Evolutionary conservation across 306 rosid genomes (phyloP).

Genomic region (Ormosia semicastrata): DNA sequence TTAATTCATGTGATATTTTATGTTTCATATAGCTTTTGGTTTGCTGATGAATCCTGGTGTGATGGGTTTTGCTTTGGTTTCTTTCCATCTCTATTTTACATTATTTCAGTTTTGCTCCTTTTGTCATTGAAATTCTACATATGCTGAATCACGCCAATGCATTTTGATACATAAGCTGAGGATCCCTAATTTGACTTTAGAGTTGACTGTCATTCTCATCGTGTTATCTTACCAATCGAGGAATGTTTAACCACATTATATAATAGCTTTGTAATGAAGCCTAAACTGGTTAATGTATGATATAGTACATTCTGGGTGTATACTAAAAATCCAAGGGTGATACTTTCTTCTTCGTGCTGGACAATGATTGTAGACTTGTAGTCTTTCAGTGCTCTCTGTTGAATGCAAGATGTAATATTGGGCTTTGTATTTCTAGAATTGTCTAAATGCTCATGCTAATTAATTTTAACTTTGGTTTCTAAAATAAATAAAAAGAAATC

Average conservation of each 20-base stretch:
- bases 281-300: neutral
- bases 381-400: constrained; percentile 14
- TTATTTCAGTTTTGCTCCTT: constrained; percentile 13
- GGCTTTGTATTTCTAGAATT: neutral
- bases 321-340: neutral
- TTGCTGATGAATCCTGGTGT: constrained; percentile 17
- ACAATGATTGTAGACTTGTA: constrained; percentile 5
- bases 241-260: constrained; percentile 31
- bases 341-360: constrained; percentile 16
- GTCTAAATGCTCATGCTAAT: neutral
- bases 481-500: neutral
- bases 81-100: constrained; percentile 8
- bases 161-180: constrained; percentile 23
- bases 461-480: neutral
- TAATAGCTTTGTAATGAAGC: constrained; percentile 18
- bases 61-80: constrained; percentile 28
- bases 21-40: constrained; percentile 17
- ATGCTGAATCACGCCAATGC: constrained; percentile 19
- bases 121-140: constrained; percentile 34
- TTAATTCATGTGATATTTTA: constrained; percentile 10
- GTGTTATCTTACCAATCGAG: constrained; percentile 21
- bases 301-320: constrained; percentile 13
- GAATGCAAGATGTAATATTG: neutral
- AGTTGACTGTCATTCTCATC: constrained; percentile 21
- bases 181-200: constrained; percentile 56